Percentiles rank a stretch among this genome's conserved stretches.
Conservation (phyloP, 805 yeast species). For the Maudiozyma saulgeensis region DNA sequence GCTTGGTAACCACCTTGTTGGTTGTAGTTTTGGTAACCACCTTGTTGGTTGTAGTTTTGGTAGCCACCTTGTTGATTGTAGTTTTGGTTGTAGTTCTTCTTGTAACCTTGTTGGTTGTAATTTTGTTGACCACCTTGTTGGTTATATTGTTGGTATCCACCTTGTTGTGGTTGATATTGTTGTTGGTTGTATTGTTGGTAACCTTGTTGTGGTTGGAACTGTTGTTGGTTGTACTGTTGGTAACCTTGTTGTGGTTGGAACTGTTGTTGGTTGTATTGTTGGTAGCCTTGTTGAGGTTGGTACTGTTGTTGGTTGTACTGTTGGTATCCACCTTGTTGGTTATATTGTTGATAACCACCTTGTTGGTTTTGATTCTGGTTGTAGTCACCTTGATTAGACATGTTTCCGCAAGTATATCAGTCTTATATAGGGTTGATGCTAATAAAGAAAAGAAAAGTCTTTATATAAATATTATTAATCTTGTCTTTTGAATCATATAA, state of each 20-base stretch:
- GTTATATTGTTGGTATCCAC: constrained; percentile 14
- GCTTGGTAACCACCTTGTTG: constrained; percentile 12
- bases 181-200: constrained; percentile 21
- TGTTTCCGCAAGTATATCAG: not conserved
- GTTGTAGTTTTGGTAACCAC: constrained; percentile 7
- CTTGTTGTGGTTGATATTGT: constrained; percentile 24
- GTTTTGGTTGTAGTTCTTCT: constrained; percentile 21
- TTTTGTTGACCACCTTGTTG: constrained; percentile 17
- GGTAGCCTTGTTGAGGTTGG: constrained; percentile 19
- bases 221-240: constrained; percentile 16
- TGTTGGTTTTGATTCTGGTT: not conserved
- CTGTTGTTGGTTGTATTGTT: constrained; percentile 25
- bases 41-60: constrained; percentile 4
- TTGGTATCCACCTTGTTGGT: constrained; percentile 9
- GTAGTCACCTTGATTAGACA: constrained; percentile 14
- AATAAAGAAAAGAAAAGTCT: not conserved
- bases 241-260: constrained; percentile 8
- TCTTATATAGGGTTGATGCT: not conserved
- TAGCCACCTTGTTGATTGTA: constrained; percentile 9
- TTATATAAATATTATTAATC: not conserved
- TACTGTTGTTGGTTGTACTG: constrained; percentile 17
- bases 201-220: constrained; percentile 17
- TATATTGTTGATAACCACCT: constrained; percentile 4
- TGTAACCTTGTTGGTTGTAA: constrained; percentile 16
- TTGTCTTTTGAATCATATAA: too few relatives aligned